phyloP scores from a whole-genome alignment of 2,329 filamentous ascomycete species.

The Daldinia sp. region DNA sequence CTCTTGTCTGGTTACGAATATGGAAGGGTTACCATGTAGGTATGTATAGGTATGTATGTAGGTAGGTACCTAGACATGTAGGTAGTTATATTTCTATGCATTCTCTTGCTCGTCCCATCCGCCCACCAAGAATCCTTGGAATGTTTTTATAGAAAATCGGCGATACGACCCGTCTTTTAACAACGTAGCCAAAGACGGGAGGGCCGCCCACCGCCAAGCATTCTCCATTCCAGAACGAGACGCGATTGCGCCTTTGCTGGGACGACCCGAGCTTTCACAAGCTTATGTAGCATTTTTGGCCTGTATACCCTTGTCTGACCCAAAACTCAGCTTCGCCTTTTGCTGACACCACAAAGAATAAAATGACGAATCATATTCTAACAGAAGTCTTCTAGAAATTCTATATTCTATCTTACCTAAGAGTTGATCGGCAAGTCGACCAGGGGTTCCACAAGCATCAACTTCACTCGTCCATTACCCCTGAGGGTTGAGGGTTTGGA shows the following conservation, averaged over 20 bases:
- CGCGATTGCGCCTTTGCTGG: conserved; percentile 8
- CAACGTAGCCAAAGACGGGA: conserved; percentile 3
- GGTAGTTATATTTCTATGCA: too few species aligned
- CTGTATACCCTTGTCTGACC: conserved; percentile 10
- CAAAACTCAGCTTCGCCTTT: conserved; percentile 29
- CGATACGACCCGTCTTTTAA: neutral
- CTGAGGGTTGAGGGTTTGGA: conserved; percentile 1
- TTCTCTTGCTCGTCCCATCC: too few species aligned
- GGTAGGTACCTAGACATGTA: too few species aligned
- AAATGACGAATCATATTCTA: conserved; percentile 21
- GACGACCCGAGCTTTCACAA: conserved; percentile 8
- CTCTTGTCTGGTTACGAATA: neutral
- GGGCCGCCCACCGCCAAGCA: conserved; percentile 20
- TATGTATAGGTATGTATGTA: too few species aligned
- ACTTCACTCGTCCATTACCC: conserved; percentile 14
- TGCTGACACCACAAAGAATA: conserved; percentile 21
- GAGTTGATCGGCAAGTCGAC: conserved; percentile 17
- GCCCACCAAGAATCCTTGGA: too few species aligned
- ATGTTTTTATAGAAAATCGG: too few species aligned
- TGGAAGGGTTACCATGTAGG: too few species aligned
- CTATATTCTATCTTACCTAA: conserved; percentile 20
- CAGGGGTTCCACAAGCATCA: conserved; percentile 13
- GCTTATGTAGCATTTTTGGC: conserved; percentile 21
- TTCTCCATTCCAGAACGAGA: conserved; percentile 7
- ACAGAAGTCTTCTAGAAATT: conserved; percentile 30